Conservation (phyloP, 345 rosid species). For the Brassica nigra region DNA sequence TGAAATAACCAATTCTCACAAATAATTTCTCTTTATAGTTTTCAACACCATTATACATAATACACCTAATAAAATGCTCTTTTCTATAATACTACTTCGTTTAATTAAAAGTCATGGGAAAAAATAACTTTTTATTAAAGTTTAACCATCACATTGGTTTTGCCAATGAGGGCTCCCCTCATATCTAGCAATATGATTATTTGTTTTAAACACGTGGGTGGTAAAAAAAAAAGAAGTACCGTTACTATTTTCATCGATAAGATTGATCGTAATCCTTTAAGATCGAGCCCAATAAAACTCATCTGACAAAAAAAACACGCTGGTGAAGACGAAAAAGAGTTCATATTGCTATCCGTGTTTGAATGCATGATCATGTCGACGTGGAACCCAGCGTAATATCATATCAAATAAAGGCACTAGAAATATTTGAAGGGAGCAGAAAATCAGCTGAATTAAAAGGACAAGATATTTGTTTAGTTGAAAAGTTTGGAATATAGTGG, state of each 20-base stretch:
- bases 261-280: not conserved
- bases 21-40: no score
- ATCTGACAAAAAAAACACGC: not conserved
- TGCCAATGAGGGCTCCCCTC: no score
- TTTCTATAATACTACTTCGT: no score
- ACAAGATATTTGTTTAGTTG: not conserved
- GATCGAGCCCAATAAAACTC: not conserved
- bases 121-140: no score
- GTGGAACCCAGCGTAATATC: conserved; percentile 12
- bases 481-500: conserved; percentile 21
- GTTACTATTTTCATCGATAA: not conserved
- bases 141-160: no score
- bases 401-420: not conserved
- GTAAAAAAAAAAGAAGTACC: no score
- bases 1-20: no score
- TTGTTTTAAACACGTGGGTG: no score
- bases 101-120: no score
- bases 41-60: not conserved
- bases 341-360: conserved; percentile 30
- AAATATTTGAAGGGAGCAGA: not conserved
- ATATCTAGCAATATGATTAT: no score
- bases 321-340: not conserved
- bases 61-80: not conserved
- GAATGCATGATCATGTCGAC: conserved; percentile 18
- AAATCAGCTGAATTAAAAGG: conserved; percentile 10